Conservation (phyloP, 1,284 basidiomycete species). For the Cutaneotrichosporon cutaneum region DNA sequence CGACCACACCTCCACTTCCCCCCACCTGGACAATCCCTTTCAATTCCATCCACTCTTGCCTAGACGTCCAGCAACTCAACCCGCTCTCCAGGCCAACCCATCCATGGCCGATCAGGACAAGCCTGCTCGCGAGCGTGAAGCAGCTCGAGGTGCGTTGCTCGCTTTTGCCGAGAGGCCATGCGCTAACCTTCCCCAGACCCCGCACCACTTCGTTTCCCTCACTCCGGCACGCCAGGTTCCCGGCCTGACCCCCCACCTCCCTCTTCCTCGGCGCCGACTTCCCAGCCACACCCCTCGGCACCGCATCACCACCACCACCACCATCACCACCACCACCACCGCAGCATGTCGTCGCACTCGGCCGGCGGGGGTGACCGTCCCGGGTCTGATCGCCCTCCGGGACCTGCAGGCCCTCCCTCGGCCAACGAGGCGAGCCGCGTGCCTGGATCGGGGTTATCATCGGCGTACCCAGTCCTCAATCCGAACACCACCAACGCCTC, state of each 20-base stretch:
- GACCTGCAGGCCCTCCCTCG: constrained; percentile 1
- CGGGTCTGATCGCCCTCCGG: constrained; percentile 3
- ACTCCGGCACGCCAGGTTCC: constrained; percentile 2
- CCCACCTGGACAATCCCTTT: neutral
- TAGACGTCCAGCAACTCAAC: neutral
- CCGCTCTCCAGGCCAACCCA: neutral
- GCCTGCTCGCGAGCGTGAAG: constrained; percentile 13
- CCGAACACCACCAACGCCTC: neutral
- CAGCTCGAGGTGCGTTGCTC: constrained; percentile 10
- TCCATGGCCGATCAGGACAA: constrained; percentile 19
- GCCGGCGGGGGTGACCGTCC: neutral
- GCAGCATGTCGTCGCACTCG: neutral
- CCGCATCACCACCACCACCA: constrained; percentile 14
- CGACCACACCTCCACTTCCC: neutral
- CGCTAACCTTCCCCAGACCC: constrained; percentile 10
- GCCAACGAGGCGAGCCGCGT: constrained; percentile 13
- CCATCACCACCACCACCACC: constrained; percentile 11
- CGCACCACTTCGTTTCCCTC: constrained; percentile 6
- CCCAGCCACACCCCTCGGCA: constrained; percentile 2
- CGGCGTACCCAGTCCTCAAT: constrained; percentile 10
- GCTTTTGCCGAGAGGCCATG: neutral
- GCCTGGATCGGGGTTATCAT: constrained; percentile 18
- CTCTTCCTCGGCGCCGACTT: neutral
- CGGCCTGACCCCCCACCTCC: neutral
- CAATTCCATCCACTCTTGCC: neutral